Evolutionary conservation across 495 filamentous ascomycete genomes (phyloP).

Genomic region (Penicillium longicatenatum): DNA sequence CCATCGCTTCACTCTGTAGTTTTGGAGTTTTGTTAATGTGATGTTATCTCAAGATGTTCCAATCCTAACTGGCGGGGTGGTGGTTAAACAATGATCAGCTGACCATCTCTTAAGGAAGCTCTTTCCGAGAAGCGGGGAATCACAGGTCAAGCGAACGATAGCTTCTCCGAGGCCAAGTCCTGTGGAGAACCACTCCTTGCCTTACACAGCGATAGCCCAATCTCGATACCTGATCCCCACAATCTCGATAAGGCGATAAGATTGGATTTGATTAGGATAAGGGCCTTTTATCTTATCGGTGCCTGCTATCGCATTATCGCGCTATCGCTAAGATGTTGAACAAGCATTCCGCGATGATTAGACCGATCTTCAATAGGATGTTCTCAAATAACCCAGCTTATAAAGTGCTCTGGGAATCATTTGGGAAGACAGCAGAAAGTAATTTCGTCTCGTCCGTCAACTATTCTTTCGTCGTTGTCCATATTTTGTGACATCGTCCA

Average conservation of each 20-base stretch:
- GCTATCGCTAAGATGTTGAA: neutral
- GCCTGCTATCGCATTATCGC: neutral
- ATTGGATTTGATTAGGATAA: neutral
- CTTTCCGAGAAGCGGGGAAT: neutral
- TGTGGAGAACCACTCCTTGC: neutral
- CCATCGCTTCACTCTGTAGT: neutral
- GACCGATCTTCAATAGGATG: neutral
- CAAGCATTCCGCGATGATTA: neutral
- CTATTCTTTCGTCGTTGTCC: neutral
- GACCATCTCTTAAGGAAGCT: neutral
- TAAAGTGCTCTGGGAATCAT: neutral
- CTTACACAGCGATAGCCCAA: neutral
- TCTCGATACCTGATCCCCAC: neutral
- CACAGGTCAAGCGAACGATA: neutral
- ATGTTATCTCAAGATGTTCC: neutral
- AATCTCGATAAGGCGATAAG: neutral
- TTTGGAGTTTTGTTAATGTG: neutral
- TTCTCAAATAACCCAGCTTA: no score
- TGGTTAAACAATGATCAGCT: neutral
- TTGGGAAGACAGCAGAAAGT: neutral
- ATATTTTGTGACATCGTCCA: neutral
- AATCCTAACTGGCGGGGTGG: neutral
- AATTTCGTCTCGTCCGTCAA: neutral
- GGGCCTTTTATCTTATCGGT: neutral
- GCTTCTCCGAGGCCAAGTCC: neutral